A percentile compares a stretch with the other conserved stretches of the same genome.
Evolutionary conservation across 2,329 filamentous ascomycete genomes (phyloP).

Genomic region (Fusarium sp.): DNA sequence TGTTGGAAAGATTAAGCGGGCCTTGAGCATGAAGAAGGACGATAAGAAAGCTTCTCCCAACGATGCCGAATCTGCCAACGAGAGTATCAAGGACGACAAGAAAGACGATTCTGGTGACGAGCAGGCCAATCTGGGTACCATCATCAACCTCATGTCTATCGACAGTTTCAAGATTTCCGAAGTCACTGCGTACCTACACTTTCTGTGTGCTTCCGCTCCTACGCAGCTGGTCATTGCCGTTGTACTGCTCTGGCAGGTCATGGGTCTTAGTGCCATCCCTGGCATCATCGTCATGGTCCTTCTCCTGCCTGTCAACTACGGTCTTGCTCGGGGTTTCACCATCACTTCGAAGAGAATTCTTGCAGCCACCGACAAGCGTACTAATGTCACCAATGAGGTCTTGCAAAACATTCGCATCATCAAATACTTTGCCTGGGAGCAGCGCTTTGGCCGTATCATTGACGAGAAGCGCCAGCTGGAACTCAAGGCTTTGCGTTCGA

Average conservation of each 20-base stretch:
- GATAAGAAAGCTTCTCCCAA: conserved; percentile 54
- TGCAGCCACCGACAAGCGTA: conserved; percentile 92
- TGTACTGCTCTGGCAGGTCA: conserved; percentile 84
- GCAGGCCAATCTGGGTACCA: conserved; percentile 94
- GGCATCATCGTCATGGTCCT: conserved; percentile 91
- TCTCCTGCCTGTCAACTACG: conserved; percentile 89
- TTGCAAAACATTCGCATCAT: conserved; percentile 98
- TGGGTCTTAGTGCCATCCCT: conserved; percentile 93
- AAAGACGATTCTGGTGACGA: conserved; percentile 62
- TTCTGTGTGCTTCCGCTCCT: conserved; percentile 90
- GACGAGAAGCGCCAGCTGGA: conserved; percentile 88
- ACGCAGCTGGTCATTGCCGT: conserved; percentile 87
- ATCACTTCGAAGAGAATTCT: conserved; percentile 91
- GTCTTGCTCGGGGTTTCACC: conserved; percentile 86
- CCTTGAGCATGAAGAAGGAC: conserved; percentile 70
- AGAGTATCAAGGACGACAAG: conserved; percentile 50
- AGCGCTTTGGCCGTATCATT: conserved; percentile 85
- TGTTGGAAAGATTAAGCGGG: conserved; percentile 62
- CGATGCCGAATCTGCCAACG: conserved; percentile 49
- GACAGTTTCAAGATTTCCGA: conserved; percentile 99
- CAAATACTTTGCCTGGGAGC: conserved; percentile 99
- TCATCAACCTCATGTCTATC: conserved; percentile 99
- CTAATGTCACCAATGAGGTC: conserved; percentile 96
- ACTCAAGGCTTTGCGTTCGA: conserved; percentile 78
- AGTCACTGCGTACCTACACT: conserved; percentile 93